Conservation (phyloP, 495 filamentous ascomycete genomes). For the Tuber magnatum region DNA sequence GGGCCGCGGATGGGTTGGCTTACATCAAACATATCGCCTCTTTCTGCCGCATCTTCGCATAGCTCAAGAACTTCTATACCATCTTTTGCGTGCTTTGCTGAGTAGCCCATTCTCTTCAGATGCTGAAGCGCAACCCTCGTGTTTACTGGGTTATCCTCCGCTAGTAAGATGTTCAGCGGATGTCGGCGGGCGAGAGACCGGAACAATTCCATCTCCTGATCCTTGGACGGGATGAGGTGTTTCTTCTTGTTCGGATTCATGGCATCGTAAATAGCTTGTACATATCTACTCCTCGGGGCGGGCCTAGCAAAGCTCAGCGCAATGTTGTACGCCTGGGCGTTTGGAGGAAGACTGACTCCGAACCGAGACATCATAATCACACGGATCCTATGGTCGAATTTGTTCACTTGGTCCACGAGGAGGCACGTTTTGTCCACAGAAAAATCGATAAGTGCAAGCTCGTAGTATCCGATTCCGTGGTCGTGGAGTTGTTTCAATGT, state of each 20-base stretch:
- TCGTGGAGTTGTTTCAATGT: conserved; percentile 23
- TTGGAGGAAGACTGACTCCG: conserved; percentile 31
- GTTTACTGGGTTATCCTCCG: conserved; percentile 40
- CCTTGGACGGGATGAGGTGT: conserved; percentile 26
- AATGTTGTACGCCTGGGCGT: conserved; percentile 32
- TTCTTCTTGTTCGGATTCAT: conserved; percentile 27
- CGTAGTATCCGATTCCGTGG: conserved; percentile 26
- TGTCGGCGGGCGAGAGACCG: conserved; percentile 37
- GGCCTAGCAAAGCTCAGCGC: conserved; percentile 37
- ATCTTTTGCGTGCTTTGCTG: conserved; percentile 39
- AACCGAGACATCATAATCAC: conserved; percentile 41
- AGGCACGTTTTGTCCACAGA: conserved; percentile 37
- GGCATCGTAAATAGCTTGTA: conserved; percentile 37
- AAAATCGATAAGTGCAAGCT: conserved; percentile 38
- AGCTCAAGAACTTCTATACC: conserved; percentile 40
- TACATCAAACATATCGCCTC: conserved; percentile 40
- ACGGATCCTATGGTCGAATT: conserved; percentile 32
- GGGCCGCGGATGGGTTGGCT: background rate
- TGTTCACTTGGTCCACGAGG: conserved; percentile 30
- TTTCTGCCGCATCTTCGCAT: conserved; percentile 35
- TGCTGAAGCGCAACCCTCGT: conserved; percentile 40
- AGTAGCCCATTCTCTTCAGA: conserved; percentile 40
- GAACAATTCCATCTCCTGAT: conserved; percentile 36
- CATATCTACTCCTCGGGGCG: conserved; percentile 36
- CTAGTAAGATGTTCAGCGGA: conserved; percentile 37